phyloP scores from a whole-genome alignment of 345 rosid genomes.

The Euclidium syriacum region DNA sequence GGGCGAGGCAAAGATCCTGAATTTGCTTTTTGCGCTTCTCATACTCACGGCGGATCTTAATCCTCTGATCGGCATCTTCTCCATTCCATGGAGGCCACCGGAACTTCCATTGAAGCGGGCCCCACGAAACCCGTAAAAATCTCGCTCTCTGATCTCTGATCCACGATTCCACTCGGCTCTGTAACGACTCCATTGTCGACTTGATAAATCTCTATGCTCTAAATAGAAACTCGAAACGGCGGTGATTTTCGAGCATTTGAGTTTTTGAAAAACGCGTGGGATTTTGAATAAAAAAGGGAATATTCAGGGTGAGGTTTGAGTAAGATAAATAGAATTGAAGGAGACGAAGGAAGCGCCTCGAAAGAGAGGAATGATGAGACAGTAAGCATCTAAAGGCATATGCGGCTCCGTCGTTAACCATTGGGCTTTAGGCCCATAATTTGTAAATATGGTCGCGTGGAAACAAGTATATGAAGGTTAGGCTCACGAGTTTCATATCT shows the following conservation, averaged over 20 bases:
- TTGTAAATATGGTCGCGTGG: not conserved
- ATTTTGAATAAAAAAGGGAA: not conserved
- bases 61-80: constrained; percentile 46
- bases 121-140: constrained; percentile 75
- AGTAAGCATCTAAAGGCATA: constrained; percentile 13
- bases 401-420: not conserved
- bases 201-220: not conserved
- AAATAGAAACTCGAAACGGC: not conserved
- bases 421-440: constrained; percentile 11
- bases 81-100: constrained; percentile 78
- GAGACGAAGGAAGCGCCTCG: not conserved
- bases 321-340: not conserved
- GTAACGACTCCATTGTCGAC: constrained; percentile 43
- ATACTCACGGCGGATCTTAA: constrained; percentile 66
- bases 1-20: constrained; percentile 68
- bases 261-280: not conserved
- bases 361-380: not conserved
- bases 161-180: constrained; percentile 77
- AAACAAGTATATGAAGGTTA: no score
- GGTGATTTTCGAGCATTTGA: not conserved
- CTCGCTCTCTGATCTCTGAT: constrained; percentile 79
- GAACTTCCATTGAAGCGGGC: constrained; percentile 67
- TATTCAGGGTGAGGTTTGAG: not conserved
- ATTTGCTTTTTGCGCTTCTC: constrained; percentile 69
- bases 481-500: no score